Evolutionary conservation across 768 basidiomycete genomes (phyloP), one percentile per base, ranked within the genome.

Genomic region (Suillus subluteus): DNA sequence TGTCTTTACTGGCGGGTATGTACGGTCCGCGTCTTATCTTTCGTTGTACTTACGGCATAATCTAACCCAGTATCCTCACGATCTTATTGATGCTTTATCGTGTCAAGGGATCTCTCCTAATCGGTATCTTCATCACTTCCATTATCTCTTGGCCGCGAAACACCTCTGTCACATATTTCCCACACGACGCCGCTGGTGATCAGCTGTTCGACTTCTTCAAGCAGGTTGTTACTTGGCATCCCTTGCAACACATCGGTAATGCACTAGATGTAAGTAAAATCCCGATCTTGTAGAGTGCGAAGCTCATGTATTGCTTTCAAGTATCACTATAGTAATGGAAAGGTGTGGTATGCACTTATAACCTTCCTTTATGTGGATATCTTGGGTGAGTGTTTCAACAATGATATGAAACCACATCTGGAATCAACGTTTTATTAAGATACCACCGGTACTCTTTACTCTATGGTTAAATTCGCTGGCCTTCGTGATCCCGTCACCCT

Each of bases 351-450:
- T 75, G 94, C 94, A 7, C 82, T 95, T 35, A 80, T 94, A 74
- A 95, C 94, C 0, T 94, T 96, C 87, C 86, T 96, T 64, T 95
- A 95, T 74, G 94, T 95, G 71, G 92, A 93, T 77, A 91, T 94
- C 68, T 84, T 92, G 72, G 90, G 88, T 89, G 70, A 56, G 84
- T 38, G 21, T 13, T 46, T 55, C 37, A 56, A 8, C 6, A 13
- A 32, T 46, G 18, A n/a, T 26, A 35, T 62, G 21, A 66, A 40
- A 23, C 62, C 83, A 12, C 15, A 2, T 18, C 37, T 43, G 52
- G 46, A 23, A 40, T 26, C 21, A 37, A n/a, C 48, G 40, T 26
- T 41, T 62, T 65, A 16, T 63, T 58, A 65, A 76, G 79, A 82
- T 65, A 83, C 80, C 37, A 83, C 81, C 64, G 90, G 94, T 73